A percentile compares a stretch with the other conserved stretches of the same genome.
Conservation (phyloP, 2,329 filamentous ascomycete species). For the Botryotinia convoluta region DNA sequence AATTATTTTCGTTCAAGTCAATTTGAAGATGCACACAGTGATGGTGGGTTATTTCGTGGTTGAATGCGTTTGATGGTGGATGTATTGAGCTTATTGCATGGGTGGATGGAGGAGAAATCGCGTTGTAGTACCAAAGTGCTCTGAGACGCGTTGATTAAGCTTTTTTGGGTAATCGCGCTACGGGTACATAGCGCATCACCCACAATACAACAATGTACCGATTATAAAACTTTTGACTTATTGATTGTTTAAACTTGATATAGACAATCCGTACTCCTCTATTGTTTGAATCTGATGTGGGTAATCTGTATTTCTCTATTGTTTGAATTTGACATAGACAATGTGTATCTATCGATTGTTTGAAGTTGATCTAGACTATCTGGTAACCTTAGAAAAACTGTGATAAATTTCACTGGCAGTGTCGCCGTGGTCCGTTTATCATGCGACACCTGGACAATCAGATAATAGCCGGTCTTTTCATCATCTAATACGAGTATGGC, state of each 20-base stretch:
- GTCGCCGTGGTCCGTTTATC: not conserved
- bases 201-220: not conserved
- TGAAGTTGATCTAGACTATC: not conserved
- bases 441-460: not conserved
- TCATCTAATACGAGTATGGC: not conserved
- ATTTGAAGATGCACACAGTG: not conserved
- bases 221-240: not conserved
- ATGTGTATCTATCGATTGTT: not conserved
- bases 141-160: slow-evolving; percentile 14
- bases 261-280: too few species aligned
- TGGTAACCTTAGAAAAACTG: not conserved
- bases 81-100: slow-evolving; percentile 14
- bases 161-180: slow-evolving; percentile 8
- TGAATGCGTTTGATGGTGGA: slow-evolving; percentile 8
- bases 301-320: not conserved
- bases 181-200: not conserved
- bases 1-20: not conserved
- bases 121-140: slow-evolving; percentile 14
- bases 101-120: slow-evolving; percentile 15
- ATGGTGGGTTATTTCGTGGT: not conserved
- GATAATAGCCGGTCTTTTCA: not conserved
- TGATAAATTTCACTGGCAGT: not conserved
- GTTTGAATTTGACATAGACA: not conserved
- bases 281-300: not conserved
- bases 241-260: not conserved